phyloP scores from a whole-genome alignment of 495 filamentous ascomycete species.

The Podospora appendiculata region DNA sequence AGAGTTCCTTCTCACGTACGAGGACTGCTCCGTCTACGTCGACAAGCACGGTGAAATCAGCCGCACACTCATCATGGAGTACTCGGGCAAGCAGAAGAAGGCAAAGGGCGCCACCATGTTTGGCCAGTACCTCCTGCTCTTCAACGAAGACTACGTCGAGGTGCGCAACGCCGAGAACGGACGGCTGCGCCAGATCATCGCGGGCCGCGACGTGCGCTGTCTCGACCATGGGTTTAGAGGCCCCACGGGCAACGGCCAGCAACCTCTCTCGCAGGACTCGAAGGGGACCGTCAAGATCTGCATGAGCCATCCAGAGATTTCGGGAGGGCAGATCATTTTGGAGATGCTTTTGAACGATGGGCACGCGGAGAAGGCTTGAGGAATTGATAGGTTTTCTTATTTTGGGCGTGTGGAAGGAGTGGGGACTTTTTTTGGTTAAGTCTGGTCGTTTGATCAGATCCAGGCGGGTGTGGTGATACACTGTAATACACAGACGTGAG shows the following conservation, averaged over 20 bases:
- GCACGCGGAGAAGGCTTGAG: conserved; percentile 59
- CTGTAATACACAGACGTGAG: too few relatives aligned
- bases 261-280: conserved; percentile 23
- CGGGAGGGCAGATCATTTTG: conserved; percentile 75
- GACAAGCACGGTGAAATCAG: conserved; percentile 96
- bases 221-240: conserved; percentile 75
- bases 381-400: too few relatives aligned
- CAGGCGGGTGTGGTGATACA: too few relatives aligned
- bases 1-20: conserved; percentile 90
- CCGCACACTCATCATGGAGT: conserved; percentile 91
- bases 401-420: too few relatives aligned
- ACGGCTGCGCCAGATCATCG: conserved; percentile 85
- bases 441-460: too few relatives aligned
- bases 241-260: conserved; percentile 32
- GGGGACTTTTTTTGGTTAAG: too few relatives aligned
- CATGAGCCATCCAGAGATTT: conserved; percentile 86
- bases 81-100: conserved; percentile 80
- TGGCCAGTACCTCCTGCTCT: conserved; percentile 72
- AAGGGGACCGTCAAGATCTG: conserved; percentile 78
- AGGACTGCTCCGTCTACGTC: conserved; percentile 93
- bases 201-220: conserved; percentile 76
- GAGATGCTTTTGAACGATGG: conserved; percentile 93
- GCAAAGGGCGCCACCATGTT: conserved; percentile 69
- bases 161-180: conserved; percentile 96
- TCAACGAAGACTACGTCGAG: conserved; percentile 87